These are phyloP conservation scores for Mortierella antarctica DNA, from an alignment of 192 early-diverging fungal species.

Conservation along the genomic window DNA sequence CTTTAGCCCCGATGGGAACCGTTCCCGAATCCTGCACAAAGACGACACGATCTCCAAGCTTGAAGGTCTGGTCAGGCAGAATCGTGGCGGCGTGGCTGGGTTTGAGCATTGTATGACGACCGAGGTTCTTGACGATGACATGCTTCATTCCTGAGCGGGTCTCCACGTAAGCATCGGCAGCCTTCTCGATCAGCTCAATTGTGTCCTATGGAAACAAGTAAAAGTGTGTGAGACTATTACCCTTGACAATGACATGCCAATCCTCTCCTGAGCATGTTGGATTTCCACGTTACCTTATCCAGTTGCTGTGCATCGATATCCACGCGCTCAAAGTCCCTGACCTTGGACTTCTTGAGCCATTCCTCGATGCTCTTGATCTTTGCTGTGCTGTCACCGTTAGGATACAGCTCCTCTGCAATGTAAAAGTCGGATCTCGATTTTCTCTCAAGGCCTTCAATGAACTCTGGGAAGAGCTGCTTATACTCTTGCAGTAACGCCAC, in stretches of 20 bases:
- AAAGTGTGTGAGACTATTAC: not conserved
- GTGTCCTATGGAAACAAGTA: conserved; percentile 56
- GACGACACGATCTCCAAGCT: conserved; percentile 89
- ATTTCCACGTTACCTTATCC: conserved; percentile 62
- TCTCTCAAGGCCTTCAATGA: conserved; percentile 62
- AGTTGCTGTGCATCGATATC: conserved; percentile 70
- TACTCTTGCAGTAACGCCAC: conserved; percentile 80
- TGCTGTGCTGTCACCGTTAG: conserved; percentile 46
- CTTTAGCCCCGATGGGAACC: conserved; percentile 84
- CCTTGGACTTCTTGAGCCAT: conserved; percentile 71
- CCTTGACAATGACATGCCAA: not conserved
- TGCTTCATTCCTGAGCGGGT: conserved; percentile 51
- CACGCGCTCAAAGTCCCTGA: conserved; percentile 73
- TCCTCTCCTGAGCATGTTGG: not conserved
- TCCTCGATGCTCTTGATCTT: conserved; percentile 68
- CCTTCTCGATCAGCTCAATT: conserved; percentile 68
- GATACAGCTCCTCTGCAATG: conserved; percentile 71
- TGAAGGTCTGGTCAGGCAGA: conserved; percentile 81
- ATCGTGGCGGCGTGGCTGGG: conserved; percentile 80
- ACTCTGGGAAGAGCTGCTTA: conserved; percentile 66
- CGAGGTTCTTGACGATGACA: conserved; percentile 60
- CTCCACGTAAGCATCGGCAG: conserved; percentile 59
- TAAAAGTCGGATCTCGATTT: conserved; percentile 63
- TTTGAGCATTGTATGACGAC: conserved; percentile 75
- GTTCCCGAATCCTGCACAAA: conserved; percentile 75